Evolutionary conservation across 352 stramenopile genomes (phyloP).

Genomic region (Pythium utonaiense): DNA sequence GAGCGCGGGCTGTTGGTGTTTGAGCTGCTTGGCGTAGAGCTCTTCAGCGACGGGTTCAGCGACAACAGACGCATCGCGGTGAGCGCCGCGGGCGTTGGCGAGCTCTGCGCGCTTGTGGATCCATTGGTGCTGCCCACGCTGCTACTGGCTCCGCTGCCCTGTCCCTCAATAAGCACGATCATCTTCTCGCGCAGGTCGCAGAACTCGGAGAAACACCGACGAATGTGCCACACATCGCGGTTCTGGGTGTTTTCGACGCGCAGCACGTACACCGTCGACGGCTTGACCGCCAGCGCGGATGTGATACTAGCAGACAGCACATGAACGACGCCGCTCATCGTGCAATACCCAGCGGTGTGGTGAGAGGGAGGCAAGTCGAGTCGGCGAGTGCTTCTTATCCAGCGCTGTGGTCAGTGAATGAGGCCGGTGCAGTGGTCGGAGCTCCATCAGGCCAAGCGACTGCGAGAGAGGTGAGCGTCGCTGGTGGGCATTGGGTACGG

Average conservation of each 20-base stretch:
- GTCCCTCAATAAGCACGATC: constrained; percentile 49
- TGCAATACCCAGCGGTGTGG: not conserved
- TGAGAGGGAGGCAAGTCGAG: not conserved
- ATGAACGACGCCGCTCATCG: constrained; percentile 44
- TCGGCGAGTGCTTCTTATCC: not conserved
- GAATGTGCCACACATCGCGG: constrained; percentile 51
- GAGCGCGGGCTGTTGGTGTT: constrained; percentile 26
- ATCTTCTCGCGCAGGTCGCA: constrained; percentile 69
- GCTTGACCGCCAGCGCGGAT: constrained; percentile 63
- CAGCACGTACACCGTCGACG: constrained; percentile 74
- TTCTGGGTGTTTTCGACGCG: constrained; percentile 48
- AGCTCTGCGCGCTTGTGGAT: constrained; percentile 10
- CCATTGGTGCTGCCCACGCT: not conserved
- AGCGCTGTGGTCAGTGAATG: not conserved
- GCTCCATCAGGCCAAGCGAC: not conserved
- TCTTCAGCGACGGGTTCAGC: constrained; percentile 6
- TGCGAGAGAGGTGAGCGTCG: not conserved
- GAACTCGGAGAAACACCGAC: constrained; percentile 74
- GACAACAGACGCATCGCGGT: constrained; percentile 12
- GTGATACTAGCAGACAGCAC: constrained; percentile 57
- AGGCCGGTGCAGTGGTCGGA: not conserved
- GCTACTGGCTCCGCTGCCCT: constrained; percentile 2
- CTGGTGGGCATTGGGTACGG: not conserved
- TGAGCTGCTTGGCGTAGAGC: constrained; percentile 16
- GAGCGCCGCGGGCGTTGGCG: constrained; percentile 11